These are phyloP conservation scores for Umbelopsis vinacea DNA, from an alignment of 192 early-diverging fungal genomes.

Conservation along the genomic window DNA sequence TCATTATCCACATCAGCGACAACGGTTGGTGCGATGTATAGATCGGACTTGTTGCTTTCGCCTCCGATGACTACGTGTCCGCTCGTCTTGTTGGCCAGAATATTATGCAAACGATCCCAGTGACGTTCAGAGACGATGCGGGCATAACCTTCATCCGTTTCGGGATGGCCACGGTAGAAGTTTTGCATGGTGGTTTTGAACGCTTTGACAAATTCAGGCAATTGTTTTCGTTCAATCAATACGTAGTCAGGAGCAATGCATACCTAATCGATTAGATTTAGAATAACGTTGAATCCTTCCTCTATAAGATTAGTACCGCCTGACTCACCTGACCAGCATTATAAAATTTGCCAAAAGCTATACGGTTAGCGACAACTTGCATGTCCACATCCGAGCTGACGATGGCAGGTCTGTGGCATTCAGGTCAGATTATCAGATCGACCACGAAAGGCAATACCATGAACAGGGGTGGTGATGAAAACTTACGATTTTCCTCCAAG, in stretches of 20 bases:
- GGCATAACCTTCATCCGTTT: conserved; percentile 50
- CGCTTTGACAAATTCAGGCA: conserved; percentile 52
- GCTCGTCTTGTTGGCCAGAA: conserved; percentile 51
- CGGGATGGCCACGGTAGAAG: conserved; percentile 48
- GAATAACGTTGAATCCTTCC: not conserved
- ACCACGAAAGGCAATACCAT: too few species aligned
- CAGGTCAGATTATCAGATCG: not conserved
- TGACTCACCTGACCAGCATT: conserved; percentile 84
- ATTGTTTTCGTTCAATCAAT: conserved; percentile 52
- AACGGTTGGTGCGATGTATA: conserved; percentile 84
- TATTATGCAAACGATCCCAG: conserved; percentile 57
- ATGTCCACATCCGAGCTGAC: conserved; percentile 73
- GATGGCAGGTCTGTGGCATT: conserved; percentile 55
- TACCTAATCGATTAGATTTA: conserved; percentile 50
- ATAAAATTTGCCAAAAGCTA: conserved; percentile 81
- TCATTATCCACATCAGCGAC: conserved; percentile 68
- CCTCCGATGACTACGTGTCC: conserved; percentile 68
- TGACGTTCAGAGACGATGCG: conserved; percentile 69
- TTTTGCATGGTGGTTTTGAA: conserved; percentile 43
- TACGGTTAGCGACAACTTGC: conserved; percentile 64
- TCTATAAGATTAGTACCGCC: too few species aligned
- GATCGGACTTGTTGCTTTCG: conserved; percentile 58
- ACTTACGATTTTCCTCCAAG: conserved; percentile 87
- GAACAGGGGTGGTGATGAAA: too few species aligned
- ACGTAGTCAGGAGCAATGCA: conserved; percentile 84